Evolutionary conservation across 179 eudicot species (phyloP).

Genomic region (Drosera spatulata): DNA sequence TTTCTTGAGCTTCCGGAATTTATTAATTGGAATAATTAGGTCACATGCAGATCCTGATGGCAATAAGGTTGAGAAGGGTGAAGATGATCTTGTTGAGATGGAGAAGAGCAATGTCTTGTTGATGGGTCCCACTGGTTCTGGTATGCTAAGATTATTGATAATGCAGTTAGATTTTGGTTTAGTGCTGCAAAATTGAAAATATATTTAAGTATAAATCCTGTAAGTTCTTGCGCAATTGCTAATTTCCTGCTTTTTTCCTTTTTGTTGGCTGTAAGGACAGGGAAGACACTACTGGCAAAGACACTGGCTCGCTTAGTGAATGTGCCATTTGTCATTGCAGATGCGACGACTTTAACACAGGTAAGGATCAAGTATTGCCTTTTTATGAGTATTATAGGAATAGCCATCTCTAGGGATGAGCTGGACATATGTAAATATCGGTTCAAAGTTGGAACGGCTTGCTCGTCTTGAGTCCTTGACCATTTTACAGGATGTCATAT

Average conservation of each 20-base stretch:
- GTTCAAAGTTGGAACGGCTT: too few species aligned
- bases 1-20: background rate
- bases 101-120: conserved; percentile 65
- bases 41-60: conserved; percentile 20
- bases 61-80: conserved; percentile 16
- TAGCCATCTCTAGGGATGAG: too few species aligned
- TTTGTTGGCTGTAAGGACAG: conserved; percentile 24
- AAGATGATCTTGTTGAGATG: conserved; percentile 53
- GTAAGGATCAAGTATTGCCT: conserved; percentile 18
- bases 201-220: background rate
- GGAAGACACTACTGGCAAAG: conserved; percentile 69
- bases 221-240: background rate
- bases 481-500: too few species aligned
- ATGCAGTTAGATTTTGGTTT: background rate
- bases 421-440: too few species aligned
- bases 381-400: too few species aligned
- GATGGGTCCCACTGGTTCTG: conserved; percentile 83
- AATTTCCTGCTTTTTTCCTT: conserved; percentile 1
- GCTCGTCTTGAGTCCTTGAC: too few species aligned
- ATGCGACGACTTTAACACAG: conserved; percentile 71
- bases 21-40: conserved; percentile 15
- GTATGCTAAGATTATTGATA: conserved; percentile 13
- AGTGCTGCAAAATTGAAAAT: too few species aligned
- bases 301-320: conserved; percentile 65
- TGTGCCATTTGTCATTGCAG: conserved; percentile 75